Evolutionary conservation across 805 yeast species (phyloP), one percentile per base, ranked within the genome.

Genomic region (Candida methanosorbosa): DNA sequence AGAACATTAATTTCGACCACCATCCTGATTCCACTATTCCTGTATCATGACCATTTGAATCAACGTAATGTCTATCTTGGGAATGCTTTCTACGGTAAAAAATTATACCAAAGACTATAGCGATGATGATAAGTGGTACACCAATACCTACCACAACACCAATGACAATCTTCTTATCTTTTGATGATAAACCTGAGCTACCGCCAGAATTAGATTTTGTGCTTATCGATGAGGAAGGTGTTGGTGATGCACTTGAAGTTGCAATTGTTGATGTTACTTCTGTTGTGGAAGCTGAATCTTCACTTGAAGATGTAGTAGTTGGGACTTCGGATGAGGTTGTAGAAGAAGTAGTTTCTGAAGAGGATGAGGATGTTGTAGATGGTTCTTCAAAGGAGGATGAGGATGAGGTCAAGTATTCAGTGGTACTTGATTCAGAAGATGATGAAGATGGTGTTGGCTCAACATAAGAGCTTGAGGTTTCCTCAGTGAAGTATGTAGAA

Each of bases 111-210:
- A 44, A 20, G 7, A 42, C 29, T n/a, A 43, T 30, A 12, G 43
- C 33, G 7, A 64, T 37, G 2, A 66, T 54, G n/a, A 77, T 50
- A 0, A 72, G 42, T 2, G 88, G 83, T 1, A 78, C 75, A 34
- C 84, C 84, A 12, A 81, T 69, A 36, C 87, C 87, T 5, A 80
- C 79, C 20, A 75, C 79, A 38, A 78, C 77, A 27, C 87, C 87
- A 34, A 78, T 68, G 18, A 80, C 73, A 24, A 79, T 68, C 37
- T 68, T 69, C 36, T 71, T 64, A 38, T 70, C 56, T 33, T 69
- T 66, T 13, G 61, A 48, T 1, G 78, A 64, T 7, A 77, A 56
- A 0, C 80, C 80, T 3, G 56, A 47, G 7, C 49, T 26, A 19
- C 35, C 26, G 2, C 41, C 28, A 26, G 45, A 37, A 17, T 34